Percentiles rank a stretch among this genome's conserved stretches.
Conservation (phyloP, 1,284 basidiomycete species). For the Rhodotorula glutinis region DNA sequence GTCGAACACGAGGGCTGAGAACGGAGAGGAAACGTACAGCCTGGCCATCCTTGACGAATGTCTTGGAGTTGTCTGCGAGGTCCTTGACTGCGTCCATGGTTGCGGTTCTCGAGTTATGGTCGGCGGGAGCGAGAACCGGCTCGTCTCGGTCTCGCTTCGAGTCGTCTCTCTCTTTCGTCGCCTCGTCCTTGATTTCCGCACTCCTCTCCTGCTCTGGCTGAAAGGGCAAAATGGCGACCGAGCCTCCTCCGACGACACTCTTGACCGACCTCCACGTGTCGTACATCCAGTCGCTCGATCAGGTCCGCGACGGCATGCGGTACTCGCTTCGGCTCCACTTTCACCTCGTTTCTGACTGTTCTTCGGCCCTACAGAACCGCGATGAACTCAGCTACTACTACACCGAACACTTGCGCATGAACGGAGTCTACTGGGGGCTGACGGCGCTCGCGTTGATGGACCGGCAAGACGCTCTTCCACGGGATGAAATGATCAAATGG, state of each 20-base stretch:
- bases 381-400: slow-evolving; percentile 89
- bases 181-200: no score
- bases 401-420: slow-evolving; percentile 88
- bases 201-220: no score
- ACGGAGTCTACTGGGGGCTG: slow-evolving; percentile 95
- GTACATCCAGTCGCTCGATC: slow-evolving; percentile 70
- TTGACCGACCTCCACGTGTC: slow-evolving; percentile 60
- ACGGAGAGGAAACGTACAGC: slow-evolving; percentile 59
- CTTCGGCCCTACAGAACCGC: slow-evolving; percentile 59
- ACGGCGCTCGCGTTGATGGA: slow-evolving; percentile 80
- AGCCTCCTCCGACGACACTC: slow-evolving; percentile 35
- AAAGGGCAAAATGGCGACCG: background rate
- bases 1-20: background rate
- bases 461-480: slow-evolving; percentile 68
- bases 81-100: slow-evolving; percentile 74
- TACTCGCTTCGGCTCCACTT: background rate
- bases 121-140: background rate
- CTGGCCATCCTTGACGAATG: slow-evolving; percentile 88
- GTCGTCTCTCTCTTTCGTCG: no score
- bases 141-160: background rate
- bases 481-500: slow-evolving; percentile 80
- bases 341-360: background rate
- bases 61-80: slow-evolving; percentile 83
- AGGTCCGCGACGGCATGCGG: slow-evolving; percentile 52
- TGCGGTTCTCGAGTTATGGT: background rate